Conservation (phyloP, 495 filamentous ascomycete species). For the Astrocystis sublimbata region DNA sequence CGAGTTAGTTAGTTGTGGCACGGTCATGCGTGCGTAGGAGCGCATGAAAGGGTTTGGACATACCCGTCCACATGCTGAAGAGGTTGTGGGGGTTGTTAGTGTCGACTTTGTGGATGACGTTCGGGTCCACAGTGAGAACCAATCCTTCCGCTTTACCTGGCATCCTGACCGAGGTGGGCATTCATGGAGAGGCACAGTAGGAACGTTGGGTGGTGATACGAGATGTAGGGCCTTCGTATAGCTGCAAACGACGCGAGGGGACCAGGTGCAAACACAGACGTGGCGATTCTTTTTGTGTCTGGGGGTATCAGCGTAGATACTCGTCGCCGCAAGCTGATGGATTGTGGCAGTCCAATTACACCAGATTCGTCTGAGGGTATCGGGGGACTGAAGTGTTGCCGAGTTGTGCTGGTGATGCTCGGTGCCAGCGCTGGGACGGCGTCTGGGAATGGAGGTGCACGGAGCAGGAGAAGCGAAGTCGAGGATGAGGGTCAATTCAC, state of each 20-base stretch:
- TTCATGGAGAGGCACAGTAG: conserved; percentile 31
- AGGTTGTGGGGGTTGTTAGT: conserved; percentile 89
- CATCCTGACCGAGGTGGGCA: conserved; percentile 32
- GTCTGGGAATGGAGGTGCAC: conserved; percentile 21
- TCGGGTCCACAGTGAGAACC: conserved; percentile 80
- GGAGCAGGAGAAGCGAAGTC: conserved; percentile 18
- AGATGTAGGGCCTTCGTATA: background rate
- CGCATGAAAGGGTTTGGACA: conserved; percentile 44
- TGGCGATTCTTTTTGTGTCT: background rate
- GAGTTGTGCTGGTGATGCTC: background rate
- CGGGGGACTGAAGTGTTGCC: background rate
- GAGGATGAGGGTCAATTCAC: conserved; percentile 3
- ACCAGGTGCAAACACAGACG: background rate
- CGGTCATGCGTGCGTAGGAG: conserved; percentile 3
- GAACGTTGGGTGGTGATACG: background rate
- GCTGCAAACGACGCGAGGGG: background rate
- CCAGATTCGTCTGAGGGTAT: background rate
- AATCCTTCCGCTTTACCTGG: conserved; percentile 59
- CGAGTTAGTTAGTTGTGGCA: conserved; percentile 26
- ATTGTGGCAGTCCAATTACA: conserved; percentile 17
- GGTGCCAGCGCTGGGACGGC: conserved; percentile 12
- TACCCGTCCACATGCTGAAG: conserved; percentile 97
- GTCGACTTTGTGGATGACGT: conserved; percentile 89
- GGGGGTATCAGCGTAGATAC: conserved; percentile 7
- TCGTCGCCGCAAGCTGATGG: conserved; percentile 23